phyloP scores from a whole-genome alignment of 257 asterid species.

The Ocimum tenuiflorum region DNA sequence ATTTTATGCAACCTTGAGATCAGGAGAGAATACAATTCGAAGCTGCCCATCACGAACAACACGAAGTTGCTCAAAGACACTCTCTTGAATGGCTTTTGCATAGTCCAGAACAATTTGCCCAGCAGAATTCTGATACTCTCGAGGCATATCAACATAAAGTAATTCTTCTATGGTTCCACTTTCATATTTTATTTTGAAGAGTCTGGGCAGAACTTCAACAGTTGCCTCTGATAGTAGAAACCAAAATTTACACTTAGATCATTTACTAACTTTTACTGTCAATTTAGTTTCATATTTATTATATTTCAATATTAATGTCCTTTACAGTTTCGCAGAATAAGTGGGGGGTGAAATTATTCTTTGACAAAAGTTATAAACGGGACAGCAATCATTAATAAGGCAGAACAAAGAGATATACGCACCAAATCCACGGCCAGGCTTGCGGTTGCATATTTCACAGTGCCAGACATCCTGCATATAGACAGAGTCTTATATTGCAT shows the following conservation, averaged over 20 bases:
- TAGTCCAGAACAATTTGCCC: conserved; percentile 89
- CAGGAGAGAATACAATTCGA: conserved; percentile 83
- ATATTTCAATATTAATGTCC: too few relatives aligned
- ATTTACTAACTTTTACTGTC: too few relatives aligned
- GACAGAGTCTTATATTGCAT: conserved; percentile 8
- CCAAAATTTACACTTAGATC: not conserved
- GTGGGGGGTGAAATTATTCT: too few relatives aligned
- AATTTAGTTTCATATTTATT: too few relatives aligned
- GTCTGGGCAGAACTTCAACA: conserved; percentile 81
- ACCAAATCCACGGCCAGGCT: conserved; percentile 99
- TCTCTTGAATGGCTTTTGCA: conserved; percentile 94
- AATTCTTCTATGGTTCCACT: conserved; percentile 91
- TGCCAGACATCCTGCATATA: conserved; percentile 92
- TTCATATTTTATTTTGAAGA: conserved; percentile 80
- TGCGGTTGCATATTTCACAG: conserved; percentile 91
- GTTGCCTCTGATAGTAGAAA: conserved; percentile 66
- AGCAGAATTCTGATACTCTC: conserved; percentile 79
- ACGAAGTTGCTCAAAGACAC: conserved; percentile 91
- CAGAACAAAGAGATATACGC: conserved; percentile 18
- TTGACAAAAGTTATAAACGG: too few relatives aligned
- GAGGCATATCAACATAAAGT: conserved; percentile 93
- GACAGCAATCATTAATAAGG: not conserved
- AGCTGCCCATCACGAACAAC: conserved; percentile 99
- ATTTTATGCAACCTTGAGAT: conserved; percentile 59
- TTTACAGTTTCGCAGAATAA: too few relatives aligned